Base-by-base conservation (phyloP, 225 moss, liverwort and hornwort genomes). In the Climacium dendroides region DNA sequence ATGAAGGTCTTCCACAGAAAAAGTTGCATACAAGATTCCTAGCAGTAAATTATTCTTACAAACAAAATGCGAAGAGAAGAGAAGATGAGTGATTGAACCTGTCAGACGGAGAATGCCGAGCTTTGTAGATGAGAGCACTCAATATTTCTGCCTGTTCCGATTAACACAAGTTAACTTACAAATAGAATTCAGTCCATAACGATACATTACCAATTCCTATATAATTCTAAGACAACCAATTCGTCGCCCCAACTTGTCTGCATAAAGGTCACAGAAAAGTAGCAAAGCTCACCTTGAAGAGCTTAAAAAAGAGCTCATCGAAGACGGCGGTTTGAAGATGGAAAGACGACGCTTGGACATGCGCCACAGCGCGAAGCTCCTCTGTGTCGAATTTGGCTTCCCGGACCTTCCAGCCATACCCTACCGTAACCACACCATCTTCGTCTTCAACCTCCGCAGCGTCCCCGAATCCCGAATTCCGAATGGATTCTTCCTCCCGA, bases 361-460 rank as follows among this genome's bases (percentile, higher is more conserved):
- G 95, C 74, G 99, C 99, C 69, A 99, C 96, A 69, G 94, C 92
- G 78, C 94, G 92, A 37, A 99, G 92, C 92, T 99, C 97, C 92
- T 87, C 88, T 22, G 92, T 86, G 54, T 95, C 93, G 62, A 92
- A 91, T 81, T 86, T 90, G 32, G 94, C 97, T 80, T 95, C 97
- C 35, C 99, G 93, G 50, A 96, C 96, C 88, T 89, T 92, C 99
- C 99, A 99, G 43, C 99, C 97, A 89, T 92, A 94, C 60, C 96
- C 95, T 84, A 92, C 84, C 50, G 94, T 92, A 19, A 97, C 84
- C 79, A 87, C 86, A 69, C 73, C 79, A 9, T 87, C 58, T 11
- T 69, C 90, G 17, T 85, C 89, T n/a, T 81, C 84, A 55, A 81
- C 75, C 73, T 81, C 90, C 34, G 60, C 54, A 53, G 45, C 79